Conservation (phyloP, 192 early-diverging fungal genomes). For the Backusella circina region DNA sequence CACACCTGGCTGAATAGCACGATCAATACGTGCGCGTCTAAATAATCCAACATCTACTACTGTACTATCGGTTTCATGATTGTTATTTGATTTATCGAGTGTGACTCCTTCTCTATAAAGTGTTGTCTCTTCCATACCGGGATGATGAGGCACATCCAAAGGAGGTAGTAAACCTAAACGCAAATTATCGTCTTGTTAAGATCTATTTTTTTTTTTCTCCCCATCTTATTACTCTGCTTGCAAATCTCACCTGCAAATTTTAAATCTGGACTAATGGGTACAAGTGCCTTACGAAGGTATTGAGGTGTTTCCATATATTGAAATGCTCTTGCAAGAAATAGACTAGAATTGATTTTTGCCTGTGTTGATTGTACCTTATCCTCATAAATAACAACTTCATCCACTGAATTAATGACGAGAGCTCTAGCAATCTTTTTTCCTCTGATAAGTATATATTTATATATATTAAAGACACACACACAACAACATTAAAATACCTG, state of each 20-base stretch:
- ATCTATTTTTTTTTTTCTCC: background rate
- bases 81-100: conserved; percentile 24
- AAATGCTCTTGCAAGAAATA: conserved; percentile 60
- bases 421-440: conserved; percentile 50
- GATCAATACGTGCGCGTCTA: conserved; percentile 48
- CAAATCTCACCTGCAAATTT: conserved; percentile 47
- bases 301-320: conserved; percentile 71
- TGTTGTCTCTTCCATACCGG: conserved; percentile 54
- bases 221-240: background rate
- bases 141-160: conserved; percentile 66
- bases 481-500: conserved; percentile 40
- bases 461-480: background rate
- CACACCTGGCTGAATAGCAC: conserved; percentile 48
- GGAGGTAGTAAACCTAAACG: conserved; percentile 54
- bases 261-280: conserved; percentile 65
- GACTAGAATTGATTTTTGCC: conserved; percentile 42
- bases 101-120: conserved; percentile 62
- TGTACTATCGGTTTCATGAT: conserved; percentile 25
- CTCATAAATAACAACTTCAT: conserved; percentile 65
- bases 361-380: conserved; percentile 37
- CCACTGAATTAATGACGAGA: conserved; percentile 55
- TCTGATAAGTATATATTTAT: background rate
- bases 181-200: background rate
- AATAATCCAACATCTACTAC: conserved; percentile 51
- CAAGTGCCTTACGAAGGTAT: conserved; percentile 60